These are phyloP conservation scores for Pterulicium gracile DNA, from an alignment of 1,284 basidiomycete genomes.

Conservation along the genomic window DNA sequence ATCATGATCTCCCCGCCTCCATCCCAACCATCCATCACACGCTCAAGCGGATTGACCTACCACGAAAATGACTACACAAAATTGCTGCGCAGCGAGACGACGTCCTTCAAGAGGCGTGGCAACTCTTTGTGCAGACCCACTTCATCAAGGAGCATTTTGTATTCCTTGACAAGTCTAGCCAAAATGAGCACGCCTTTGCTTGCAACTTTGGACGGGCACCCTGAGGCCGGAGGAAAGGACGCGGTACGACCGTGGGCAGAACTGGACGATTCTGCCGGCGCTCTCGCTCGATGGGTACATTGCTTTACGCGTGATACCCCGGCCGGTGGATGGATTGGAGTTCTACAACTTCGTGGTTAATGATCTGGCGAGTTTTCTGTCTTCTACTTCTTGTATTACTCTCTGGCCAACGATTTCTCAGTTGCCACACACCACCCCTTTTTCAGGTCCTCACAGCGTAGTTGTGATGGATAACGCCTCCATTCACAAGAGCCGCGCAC, in stretches of 20 bases:
- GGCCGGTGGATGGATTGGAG: neutral
- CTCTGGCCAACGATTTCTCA: conserved; percentile 4
- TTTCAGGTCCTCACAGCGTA: conserved; percentile 13
- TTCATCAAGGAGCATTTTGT: neutral
- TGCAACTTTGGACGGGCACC: neutral
- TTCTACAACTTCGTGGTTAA: conserved; percentile 5
- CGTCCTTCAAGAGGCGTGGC: neutral
- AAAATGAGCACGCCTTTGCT: neutral
- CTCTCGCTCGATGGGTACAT: neutral
- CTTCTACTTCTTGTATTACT: conserved; percentile 2
- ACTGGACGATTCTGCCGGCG: neutral
- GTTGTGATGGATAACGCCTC: conserved; percentile 16
- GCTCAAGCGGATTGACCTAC: neutral
- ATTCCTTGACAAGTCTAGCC: neutral
- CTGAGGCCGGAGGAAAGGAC: neutral
- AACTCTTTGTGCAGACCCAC: neutral
- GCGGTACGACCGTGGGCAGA: neutral
- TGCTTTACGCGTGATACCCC: neutral
- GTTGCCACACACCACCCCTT: conserved; percentile 15
- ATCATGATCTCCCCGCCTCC: neutral
- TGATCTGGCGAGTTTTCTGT: conserved; percentile 4
- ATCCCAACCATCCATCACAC: neutral
- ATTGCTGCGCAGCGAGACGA: neutral
- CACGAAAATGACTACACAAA: neutral
- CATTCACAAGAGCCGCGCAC: conserved; percentile 15